Conservation (phyloP, 805 yeast genomes). For the Monosporozyma servazzii region DNA sequence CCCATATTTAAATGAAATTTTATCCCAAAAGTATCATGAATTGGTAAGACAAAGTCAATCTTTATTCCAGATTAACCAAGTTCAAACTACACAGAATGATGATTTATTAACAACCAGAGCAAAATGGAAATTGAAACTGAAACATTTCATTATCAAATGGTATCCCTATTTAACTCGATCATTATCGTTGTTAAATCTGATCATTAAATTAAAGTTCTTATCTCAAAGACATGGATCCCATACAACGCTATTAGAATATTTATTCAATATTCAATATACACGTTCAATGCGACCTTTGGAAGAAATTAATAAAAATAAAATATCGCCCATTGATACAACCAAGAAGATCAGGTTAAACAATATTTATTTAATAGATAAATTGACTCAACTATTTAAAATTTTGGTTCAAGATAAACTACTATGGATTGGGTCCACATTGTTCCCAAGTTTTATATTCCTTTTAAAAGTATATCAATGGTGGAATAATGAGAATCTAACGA, state of each 20-base stretch:
- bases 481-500: conserved; percentile 66
- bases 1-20: conserved; percentile 62
- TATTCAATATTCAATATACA: conserved; percentile 57
- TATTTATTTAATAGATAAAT: background rate
- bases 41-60: background rate
- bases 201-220: conserved; percentile 54
- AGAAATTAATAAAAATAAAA: too few relatives aligned
- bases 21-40: conserved; percentile 15
- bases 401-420: background rate
- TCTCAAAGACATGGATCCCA: conserved; percentile 52
- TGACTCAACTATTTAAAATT: background rate
- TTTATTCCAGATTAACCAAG: background rate
- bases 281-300: conserved; percentile 22
- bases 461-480: conserved; percentile 91
- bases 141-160: conserved; percentile 38
- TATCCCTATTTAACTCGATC: conserved; percentile 53
- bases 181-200: conserved; percentile 41
- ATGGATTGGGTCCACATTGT: conserved; percentile 21
- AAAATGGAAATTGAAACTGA: conserved; percentile 3
- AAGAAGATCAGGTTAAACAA: background rate
- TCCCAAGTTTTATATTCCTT: conserved; percentile 75
- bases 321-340: conserved; percentile 15
- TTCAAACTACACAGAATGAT: background rate
- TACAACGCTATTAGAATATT: conserved; percentile 50
- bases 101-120: background rate